phyloP scores from a whole-genome alignment of 2,329 filamentous ascomycete species.

The Cadophora gregata region DNA sequence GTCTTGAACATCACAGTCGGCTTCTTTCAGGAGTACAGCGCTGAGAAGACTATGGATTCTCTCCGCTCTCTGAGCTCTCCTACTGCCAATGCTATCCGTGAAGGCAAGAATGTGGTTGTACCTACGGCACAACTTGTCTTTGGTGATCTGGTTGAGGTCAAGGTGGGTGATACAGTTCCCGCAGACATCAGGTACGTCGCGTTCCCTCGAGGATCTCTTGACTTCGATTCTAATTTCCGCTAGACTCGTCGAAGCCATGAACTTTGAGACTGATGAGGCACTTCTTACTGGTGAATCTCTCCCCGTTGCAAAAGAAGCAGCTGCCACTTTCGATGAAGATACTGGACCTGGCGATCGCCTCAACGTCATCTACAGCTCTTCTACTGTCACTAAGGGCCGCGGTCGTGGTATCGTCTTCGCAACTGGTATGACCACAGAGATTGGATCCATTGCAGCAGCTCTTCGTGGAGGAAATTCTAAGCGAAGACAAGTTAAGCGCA shows the following conservation, averaged over 20 bases:
- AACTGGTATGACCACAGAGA: conserved; percentile 68
- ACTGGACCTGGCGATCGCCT: conserved; percentile 64
- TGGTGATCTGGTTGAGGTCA: conserved; percentile 63
- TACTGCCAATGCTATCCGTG: conserved; percentile 55
- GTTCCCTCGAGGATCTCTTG: too few species aligned
- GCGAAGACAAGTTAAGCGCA: conserved; percentile 53
- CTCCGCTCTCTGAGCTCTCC: conserved; percentile 44
- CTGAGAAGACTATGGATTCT: conserved; percentile 60
- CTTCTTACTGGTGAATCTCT: conserved; percentile 67
- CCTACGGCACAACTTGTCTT: conserved; percentile 60
- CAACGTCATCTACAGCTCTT: conserved; percentile 67
- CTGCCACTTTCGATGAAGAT: conserved; percentile 54
- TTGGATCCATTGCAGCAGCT: conserved; percentile 67
- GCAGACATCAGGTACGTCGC: conserved; percentile 47
- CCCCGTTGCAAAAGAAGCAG: conserved; percentile 59
- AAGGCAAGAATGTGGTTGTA: conserved; percentile 55
- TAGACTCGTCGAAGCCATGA: conserved; percentile 56
- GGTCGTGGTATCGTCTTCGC: conserved; percentile 65
- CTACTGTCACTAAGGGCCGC: conserved; percentile 66
- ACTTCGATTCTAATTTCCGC: conserved; percentile 20
- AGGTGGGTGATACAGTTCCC: conserved; percentile 52
- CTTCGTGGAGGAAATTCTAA: conserved; percentile 59
- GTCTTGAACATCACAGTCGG: conserved; percentile 63
- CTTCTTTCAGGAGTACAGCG: conserved; percentile 59
- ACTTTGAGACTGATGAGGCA: conserved; percentile 65